Percentiles rank a stretch among this genome's conserved stretches.
These are phyloP conservation scores for Talaromyces adpressus DNA, from an alignment of 495 filamentous ascomycete species.

Conservation along the genomic window DNA sequence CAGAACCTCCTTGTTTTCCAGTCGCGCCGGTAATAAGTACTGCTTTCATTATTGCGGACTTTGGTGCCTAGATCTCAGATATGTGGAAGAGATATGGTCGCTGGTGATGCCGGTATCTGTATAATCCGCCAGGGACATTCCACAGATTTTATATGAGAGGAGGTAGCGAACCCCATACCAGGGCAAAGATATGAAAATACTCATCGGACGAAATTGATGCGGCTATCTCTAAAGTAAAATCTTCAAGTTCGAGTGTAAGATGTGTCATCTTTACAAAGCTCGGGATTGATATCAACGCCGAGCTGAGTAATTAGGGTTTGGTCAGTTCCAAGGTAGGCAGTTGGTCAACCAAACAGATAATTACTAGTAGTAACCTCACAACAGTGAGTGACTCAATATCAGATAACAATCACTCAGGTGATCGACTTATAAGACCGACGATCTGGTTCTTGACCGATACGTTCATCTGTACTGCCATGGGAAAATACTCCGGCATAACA, in stretches of 20 bases:
- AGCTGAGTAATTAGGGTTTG: not conserved
- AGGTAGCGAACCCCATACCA: not conserved
- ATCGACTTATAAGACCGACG: not conserved
- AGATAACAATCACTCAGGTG: not conserved
- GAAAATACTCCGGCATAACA: not conserved
- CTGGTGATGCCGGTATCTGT: not conserved
- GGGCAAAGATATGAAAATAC: not conserved
- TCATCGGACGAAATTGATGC: not conserved
- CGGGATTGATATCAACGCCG: not conserved
- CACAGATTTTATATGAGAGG: not conserved
- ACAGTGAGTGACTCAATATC: too few relatives aligned
- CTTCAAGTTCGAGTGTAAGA: not conserved
- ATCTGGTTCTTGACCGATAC: not conserved
- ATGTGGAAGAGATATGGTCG: not conserved
- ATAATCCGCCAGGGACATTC: not conserved
- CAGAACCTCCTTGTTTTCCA: conserved; percentile 61
- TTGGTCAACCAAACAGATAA: not conserved
- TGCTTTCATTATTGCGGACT: conserved; percentile 9
- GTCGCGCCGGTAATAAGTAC: conserved; percentile 65
- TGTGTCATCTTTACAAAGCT: not conserved
- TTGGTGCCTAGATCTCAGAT: not conserved
- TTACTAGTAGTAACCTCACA: not conserved
- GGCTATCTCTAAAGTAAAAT: not conserved
- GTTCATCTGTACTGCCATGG: not conserved
- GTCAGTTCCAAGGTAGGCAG: too few relatives aligned